A percentile compares a stretch with the other conserved stretches of the same genome.
phyloP scores from a whole-genome alignment of 1,139 yeast species.

The Hemisphaericaspora subhashii region DNA sequence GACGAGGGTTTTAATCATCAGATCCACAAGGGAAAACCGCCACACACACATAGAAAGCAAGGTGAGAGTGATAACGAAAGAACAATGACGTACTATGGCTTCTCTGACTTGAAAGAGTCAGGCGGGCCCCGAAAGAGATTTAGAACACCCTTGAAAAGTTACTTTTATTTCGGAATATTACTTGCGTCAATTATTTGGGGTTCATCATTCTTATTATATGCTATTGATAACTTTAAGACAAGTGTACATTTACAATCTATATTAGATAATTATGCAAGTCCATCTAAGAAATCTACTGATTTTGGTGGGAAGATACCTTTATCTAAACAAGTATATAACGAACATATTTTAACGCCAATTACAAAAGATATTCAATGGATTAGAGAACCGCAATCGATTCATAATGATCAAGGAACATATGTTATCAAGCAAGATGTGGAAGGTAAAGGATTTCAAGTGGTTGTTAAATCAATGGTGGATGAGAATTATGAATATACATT shows the following conservation, averaged over 20 bases:
- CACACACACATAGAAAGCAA: no score
- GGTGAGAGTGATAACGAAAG: no score
- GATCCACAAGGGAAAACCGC: no score
- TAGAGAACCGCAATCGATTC: slow-evolving; percentile 43
- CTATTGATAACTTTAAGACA: slow-evolving; percentile 23
- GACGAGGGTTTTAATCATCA: no score
- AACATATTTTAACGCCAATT: slow-evolving; percentile 51
- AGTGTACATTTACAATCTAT: neutral
- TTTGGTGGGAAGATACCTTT: slow-evolving; percentile 32
- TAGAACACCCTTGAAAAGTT: slow-evolving; percentile 4
- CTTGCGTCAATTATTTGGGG: slow-evolving; percentile 41
- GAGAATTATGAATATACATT: slow-evolving; percentile 43
- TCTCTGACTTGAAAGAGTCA: neutral
- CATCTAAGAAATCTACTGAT: slow-evolving; percentile 30
- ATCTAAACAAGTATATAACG: slow-evolving; percentile 12
- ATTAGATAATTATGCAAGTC: slow-evolving; percentile 22
- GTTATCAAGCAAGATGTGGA: slow-evolving; percentile 35
- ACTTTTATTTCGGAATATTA: slow-evolving; percentile 19
- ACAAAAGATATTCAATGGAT: slow-evolving; percentile 67
- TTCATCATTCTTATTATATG: slow-evolving; percentile 29
- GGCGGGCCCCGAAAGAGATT: neutral
- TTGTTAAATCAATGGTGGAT: slow-evolving; percentile 53
- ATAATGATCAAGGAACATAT: slow-evolving; percentile 56
- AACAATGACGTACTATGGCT: neutral
- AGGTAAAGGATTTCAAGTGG: slow-evolving; percentile 29